phyloP scores from a whole-genome alignment of 441 rosid genomes.

The Pelargonium exstipulatum region DNA sequence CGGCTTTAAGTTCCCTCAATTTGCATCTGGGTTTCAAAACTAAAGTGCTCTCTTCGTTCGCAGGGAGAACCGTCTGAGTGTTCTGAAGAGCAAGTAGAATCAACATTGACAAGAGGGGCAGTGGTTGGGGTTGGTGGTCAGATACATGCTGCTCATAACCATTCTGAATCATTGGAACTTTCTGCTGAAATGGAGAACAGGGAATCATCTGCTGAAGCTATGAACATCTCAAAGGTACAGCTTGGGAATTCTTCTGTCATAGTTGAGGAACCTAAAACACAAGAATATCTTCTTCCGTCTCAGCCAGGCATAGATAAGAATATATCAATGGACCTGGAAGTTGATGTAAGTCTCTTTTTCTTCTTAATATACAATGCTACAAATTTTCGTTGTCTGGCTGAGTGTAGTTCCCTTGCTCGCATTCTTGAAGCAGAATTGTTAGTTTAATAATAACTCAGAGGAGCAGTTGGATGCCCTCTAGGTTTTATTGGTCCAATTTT shows the following conservation, averaged over 20 bases:
- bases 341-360: constrained; percentile 24
- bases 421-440: background rate
- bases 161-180: constrained; percentile 15
- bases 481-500: background rate
- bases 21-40: background rate
- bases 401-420: background rate
- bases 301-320: constrained; percentile 9
- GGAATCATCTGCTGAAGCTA: constrained; percentile 14
- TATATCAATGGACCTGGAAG: constrained; percentile 14
- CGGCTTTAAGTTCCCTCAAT: background rate
- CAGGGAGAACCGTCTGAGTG: constrained; percentile 28
- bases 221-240: constrained; percentile 13
- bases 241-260: constrained; percentile 12
- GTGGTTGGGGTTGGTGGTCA: constrained; percentile 13
- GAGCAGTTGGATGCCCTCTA: background rate
- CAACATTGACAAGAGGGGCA: constrained; percentile 16
- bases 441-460: background rate
- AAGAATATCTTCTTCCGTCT: constrained; percentile 15
- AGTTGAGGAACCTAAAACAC: constrained; percentile 12
- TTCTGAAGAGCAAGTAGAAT: constrained; percentile 29
- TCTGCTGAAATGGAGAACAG: constrained; percentile 13
- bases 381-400: too few relatives aligned
- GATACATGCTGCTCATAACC: constrained; percentile 14
- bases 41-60: constrained; percentile 13
- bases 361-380: background rate